phyloP scores from a whole-genome alignment of 305 asterid genomes.

The Plantago lanceolata region DNA sequence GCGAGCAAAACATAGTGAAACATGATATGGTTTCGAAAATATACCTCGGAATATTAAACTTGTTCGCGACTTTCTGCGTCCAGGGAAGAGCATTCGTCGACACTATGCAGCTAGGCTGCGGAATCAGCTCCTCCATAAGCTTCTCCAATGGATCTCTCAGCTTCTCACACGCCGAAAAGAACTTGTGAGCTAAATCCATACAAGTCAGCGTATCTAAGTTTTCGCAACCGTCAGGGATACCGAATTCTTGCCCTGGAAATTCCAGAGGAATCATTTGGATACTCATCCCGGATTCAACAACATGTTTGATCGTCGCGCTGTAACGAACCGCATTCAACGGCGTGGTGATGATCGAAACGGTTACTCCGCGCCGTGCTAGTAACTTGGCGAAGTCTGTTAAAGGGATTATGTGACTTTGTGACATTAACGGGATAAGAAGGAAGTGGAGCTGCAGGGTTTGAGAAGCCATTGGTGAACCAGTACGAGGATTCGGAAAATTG shows the following conservation, averaged over 20 bases:
- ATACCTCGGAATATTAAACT: slow-evolving; percentile 42
- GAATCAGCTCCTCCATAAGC: slow-evolving; percentile 25
- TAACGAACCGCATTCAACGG: slow-evolving; percentile 35
- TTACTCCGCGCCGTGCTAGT: slow-evolving; percentile 30
- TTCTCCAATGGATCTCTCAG: slow-evolving; percentile 34
- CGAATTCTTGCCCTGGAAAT: slow-evolving; percentile 43
- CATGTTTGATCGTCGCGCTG: slow-evolving; percentile 22
- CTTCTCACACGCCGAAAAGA: slow-evolving; percentile 34
- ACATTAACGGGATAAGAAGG: slow-evolving; percentile 36
- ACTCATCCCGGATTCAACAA: slow-evolving; percentile 22
- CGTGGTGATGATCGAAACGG: slow-evolving; percentile 41
- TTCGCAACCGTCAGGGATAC: slow-evolving; percentile 54
- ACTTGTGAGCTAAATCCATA: slow-evolving; percentile 12
- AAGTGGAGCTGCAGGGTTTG: slow-evolving; percentile 27
- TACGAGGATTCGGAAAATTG: too few relatives aligned
- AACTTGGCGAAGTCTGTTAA: slow-evolving; percentile 35
- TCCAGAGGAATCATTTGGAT: slow-evolving; percentile 31
- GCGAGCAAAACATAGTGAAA: slow-evolving; percentile 28
- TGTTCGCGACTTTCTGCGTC: slow-evolving; percentile 37
- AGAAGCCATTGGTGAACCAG: too few relatives aligned
- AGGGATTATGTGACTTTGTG: slow-evolving; percentile 41
- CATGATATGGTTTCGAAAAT: slow-evolving; percentile 48
- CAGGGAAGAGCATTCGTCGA: slow-evolving; percentile 41
- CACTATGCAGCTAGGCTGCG: slow-evolving; percentile 39
- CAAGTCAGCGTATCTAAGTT: slow-evolving; percentile 46